Conservation (phyloP, 1,139 yeast species). For the Taphrina wiesneri region DNA sequence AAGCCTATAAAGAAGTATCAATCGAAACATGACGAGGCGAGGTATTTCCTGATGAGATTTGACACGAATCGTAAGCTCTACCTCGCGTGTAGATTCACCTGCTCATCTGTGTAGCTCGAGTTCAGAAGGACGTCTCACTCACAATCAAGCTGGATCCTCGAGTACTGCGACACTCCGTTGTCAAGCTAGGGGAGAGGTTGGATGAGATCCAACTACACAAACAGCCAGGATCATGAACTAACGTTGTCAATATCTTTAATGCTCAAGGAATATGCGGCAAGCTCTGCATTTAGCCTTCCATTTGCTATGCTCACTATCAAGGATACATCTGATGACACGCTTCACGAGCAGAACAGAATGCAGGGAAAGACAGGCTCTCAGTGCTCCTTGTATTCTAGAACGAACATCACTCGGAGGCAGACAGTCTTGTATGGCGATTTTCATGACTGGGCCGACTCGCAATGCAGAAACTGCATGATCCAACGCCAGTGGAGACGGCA, state of each 20-base stretch:
- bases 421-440: too few relatives aligned
- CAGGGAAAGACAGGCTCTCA: too few relatives aligned
- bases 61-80: constrained; percentile 25
- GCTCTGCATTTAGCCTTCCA: too few relatives aligned
- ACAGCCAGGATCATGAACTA: not conserved
- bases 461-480: too few relatives aligned
- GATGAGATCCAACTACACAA: constrained; percentile 10
- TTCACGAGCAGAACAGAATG: too few relatives aligned
- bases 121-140: constrained; percentile 20
- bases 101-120: constrained; percentile 4
- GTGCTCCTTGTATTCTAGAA: too few relatives aligned
- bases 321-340: too few relatives aligned
- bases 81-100: not conserved
- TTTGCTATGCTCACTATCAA: too few relatives aligned
- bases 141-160: constrained; percentile 31
- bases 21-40: constrained; percentile 24
- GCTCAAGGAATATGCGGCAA: too few relatives aligned
- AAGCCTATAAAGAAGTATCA: constrained; percentile 28
- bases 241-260: not conserved
- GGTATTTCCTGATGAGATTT: constrained; percentile 26
- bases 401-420: too few relatives aligned
- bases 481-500: too few relatives aligned
- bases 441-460: too few relatives aligned
- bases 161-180: constrained; percentile 24
- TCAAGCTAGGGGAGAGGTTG: constrained; percentile 30